phyloP scores from a whole-genome alignment of 2,329 filamentous ascomycete species.

The Colletotrichum tropicale region DNA sequence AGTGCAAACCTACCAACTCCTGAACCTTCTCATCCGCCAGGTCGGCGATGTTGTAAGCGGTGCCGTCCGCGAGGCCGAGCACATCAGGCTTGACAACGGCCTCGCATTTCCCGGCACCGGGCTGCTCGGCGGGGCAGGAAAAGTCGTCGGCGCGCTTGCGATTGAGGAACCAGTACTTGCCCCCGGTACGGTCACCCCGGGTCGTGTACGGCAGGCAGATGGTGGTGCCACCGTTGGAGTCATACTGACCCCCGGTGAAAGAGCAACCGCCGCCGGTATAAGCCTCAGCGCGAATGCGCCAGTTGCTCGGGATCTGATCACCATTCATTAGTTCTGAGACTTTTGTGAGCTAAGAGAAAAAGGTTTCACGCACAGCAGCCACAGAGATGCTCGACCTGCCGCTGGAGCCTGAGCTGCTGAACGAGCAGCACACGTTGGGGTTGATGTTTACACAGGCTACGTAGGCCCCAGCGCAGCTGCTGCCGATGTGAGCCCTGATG shows the following conservation, averaged over 20 bases:
- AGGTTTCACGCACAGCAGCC: neutral
- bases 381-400: neutral
- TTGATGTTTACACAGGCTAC: neutral
- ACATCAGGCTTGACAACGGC: neutral
- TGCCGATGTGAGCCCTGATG: neutral
- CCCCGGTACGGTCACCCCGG: constrained; percentile 5
- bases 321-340: neutral
- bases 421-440: constrained; percentile 6
- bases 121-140: constrained; percentile 7
- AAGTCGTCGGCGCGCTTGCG: constrained; percentile 3
- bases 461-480: neutral
- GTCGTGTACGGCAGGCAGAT: constrained; percentile 1
- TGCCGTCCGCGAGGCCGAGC: constrained; percentile 7
- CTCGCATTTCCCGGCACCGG: neutral
- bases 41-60: neutral
- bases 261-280: neutral
- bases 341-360: neutral
- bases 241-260: neutral
- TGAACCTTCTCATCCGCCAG: neutral
- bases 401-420: neutral
- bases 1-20: neutral
- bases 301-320: neutral
- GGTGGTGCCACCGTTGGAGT: neutral
- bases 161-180: neutral
- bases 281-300: neutral